phyloP scores from a whole-genome alignment of 75 land plant species.

The Cryptomeria japonica region DNA sequence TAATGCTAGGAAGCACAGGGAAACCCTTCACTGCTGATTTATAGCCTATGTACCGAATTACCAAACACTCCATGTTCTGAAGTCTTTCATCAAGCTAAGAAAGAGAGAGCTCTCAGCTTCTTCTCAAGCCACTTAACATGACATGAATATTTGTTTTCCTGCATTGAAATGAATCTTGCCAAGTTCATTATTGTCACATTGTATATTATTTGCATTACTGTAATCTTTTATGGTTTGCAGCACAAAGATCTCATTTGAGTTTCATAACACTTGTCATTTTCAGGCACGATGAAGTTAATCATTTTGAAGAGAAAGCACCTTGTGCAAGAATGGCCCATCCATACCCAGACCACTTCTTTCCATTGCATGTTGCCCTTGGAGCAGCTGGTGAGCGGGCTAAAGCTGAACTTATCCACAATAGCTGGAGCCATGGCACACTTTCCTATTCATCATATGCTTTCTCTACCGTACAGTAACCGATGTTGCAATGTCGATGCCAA shows the following conservation, averaged over 20 bases:
- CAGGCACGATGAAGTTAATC: constrained; percentile 72
- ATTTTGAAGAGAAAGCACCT: constrained; percentile 74
- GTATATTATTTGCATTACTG: neutral
- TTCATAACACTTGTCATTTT: neutral
- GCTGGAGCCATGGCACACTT: constrained; percentile 53
- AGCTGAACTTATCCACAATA: constrained; percentile 66
- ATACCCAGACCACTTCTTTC: constrained; percentile 77
- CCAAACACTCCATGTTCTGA: neutral
- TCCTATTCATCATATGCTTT: constrained; percentile 79
- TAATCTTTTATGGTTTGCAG: neutral
- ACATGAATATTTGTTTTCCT: neutral
- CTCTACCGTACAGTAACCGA: neutral
- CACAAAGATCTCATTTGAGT: neutral
- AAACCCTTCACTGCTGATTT: neutral
- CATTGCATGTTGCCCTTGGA: constrained; percentile 88
- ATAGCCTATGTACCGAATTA: neutral
- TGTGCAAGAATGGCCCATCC: constrained; percentile 79
- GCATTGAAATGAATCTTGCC: neutral
- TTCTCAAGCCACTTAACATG: neutral
- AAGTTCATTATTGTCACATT: neutral
- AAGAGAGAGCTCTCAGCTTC: neutral
- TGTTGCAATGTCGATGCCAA: neutral
- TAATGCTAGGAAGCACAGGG: neutral
- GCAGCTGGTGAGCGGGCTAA: constrained; percentile 67
- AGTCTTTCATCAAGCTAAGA: neutral